Evolutionary conservation across 2,329 filamentous ascomycete species (phyloP), one percentile per base, ranked within the genome.

Genomic region (Aspergillus sclerotialis): DNA sequence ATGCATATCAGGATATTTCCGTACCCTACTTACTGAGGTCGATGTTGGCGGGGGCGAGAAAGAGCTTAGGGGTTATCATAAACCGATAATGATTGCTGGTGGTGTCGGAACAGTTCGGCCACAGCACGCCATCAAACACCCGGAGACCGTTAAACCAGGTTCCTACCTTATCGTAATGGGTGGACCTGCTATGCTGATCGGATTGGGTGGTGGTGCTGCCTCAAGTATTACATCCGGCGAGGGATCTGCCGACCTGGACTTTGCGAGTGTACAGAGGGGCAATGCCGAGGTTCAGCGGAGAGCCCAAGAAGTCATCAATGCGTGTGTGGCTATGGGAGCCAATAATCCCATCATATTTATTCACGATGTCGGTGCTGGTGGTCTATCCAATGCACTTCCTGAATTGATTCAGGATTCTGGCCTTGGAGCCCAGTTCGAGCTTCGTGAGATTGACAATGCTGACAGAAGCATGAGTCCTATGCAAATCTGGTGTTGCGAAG

Each of bases 41-140:
- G 69, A 75, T 16, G 61, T 73, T n/a, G 72, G 69, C 28, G 70
- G 76, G 36, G 76, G 75, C 26, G 69, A 74, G 40, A 72, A 72
- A 13, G 87, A 94, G 47, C 75, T 86, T 53, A 76, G 90, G 48
- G 92, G 92, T 15, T 98, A 94, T 59, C 92, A 96, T 65, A 98
- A 98, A 68, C 92, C 92, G 7, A 95, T 94, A 60, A 94, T 95
- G 86, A 87, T 98, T 65, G 92, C 92, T 42, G 92, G 92, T 55
- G 92, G 92, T 56, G 78, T 96, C 23, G 92, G 92, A 31, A 94
- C 85, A 5, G 90, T 96, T 18, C 72, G 92, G 38, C 90, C 92
- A 10, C 81, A 90, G 50, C 85, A 94, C 55, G 90, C 92, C 3
- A 72, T 95, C 39, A 98, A 98, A 66, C 76, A 84, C 42, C 77